Base-by-base conservation (phyloP, 1,284 basidiomycete genomes). In the Singerocomus inundabilis region DNA sequence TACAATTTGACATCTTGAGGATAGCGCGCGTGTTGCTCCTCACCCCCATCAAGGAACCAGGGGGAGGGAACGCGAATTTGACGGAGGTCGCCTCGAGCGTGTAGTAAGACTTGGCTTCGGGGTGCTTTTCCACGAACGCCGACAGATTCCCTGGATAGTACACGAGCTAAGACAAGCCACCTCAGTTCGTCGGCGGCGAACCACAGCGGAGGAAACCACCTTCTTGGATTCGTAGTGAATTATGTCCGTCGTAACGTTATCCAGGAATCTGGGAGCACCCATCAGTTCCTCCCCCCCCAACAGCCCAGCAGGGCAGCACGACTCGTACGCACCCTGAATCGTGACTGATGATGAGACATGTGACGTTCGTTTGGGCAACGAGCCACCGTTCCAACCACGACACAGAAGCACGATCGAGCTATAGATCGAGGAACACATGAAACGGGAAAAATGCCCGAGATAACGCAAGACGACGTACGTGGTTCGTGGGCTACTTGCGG, bases 141-240 rank as follows among this genome's bases (percentile, higher is more conserved):
- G 92, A 93, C 33, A 99, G 81, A 72, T 98, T 98, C 54, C 96
- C 96, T 47, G 84, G 86, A 73, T 98, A 98, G 76, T 96, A 98
- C 46, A 86, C 92, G 58, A 99, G 84, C 86, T 91, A 65, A 49
- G 49, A 44, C 46, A 26, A 44, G 35, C 34, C 37, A 51, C 36
- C 33, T 62, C 43, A 59, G 52, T 51, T 54, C 52, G 40, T 38
- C 60, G 58, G 49, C 58, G 52, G 54, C 46, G 59, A 49, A 53
- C 52, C 49, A 46, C 48, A 34, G 35, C 44, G 36, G 40, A 55
- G 37, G 10, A 49, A 48, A 36, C 41, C 52, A 82, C 85, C 79
- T 96, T 97, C 78, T 98, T 98, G 60, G 77, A 75, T 74, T 98
- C 94, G 75, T 98, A 99, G 76, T 98, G 96, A 59, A 98, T 92